Evolutionary conservation across 495 filamentous ascomycete species (phyloP), one percentile per base, ranked within the genome.

Genomic region (Beverwykella pulmonaria): DNA sequence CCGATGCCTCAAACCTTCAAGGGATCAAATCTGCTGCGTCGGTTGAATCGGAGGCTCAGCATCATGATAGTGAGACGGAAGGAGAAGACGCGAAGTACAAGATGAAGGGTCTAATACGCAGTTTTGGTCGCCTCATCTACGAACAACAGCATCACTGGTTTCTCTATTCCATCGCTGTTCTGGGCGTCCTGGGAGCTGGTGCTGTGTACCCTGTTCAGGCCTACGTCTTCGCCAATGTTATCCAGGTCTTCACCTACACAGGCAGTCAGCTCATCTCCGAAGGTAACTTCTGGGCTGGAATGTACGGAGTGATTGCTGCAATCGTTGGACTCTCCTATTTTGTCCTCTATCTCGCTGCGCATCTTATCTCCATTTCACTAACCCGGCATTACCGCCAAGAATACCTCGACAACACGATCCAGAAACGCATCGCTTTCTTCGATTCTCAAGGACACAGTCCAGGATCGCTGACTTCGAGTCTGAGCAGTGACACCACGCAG

Each of bases 251-350:
- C 36, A 30, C 32, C 1, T 55, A 26, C 49, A 23, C 15, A 19
- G 15, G 22, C n/a, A 4, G 23, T 50, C 48, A 86, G 93, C 68
- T 97, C 97, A 76, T 97, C 92, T 92, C 85, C 84, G 32, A 73
- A 87, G 59, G 96, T 98, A 92, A 97, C 93, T 74, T 83, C 97
- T 20, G 92, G 96, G 83, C 84, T 96, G 20, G 93, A 89, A 19
- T 48, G 46, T 74, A 94, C 49, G 83, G 87, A 30, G 86, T 90
- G 73, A 86, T 96, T 60, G 73, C 94, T 55, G 82, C 87, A 1
- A 89, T 88, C 65, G 78, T 81, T 30, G 73, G 71, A 30, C 88
- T 92, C 68, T 92, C 91, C 44, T 66, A 89, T 26, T 34, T 34
- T 12, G 32, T 34, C 12, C 32, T 34, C 12, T 5, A 12, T 34